Base-by-base conservation (phyloP, 495 filamentous ascomycete species). In the Tuber microsphaerosporum region DNA sequence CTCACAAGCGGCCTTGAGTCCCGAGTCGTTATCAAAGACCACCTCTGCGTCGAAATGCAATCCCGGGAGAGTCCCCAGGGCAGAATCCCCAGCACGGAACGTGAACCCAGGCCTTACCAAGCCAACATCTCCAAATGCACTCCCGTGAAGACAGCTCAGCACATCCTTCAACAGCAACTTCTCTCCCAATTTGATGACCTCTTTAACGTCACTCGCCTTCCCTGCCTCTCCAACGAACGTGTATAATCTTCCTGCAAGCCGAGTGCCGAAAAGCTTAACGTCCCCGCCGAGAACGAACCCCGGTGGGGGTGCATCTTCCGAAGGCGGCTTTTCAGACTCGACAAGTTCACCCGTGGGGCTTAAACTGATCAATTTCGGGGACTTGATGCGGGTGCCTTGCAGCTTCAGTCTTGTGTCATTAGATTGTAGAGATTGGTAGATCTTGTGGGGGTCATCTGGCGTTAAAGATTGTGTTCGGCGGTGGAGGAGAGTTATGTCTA, bases 11-110 rank as follows among this genome's bases (percentile, higher is more conserved):
- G 51, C 41, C 46, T 45, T 71, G 16, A 77, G 56, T 65, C 56
- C 56, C 2, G 56, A 34, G 9, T 42, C 61, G 46, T 71, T 68
- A 51, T 75, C 70, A 48, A 77, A 77, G 44, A 75, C 41, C 34
- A 77, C 45, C 42, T 77, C 76, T 8, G 76, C 61, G 48, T 77
- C 70, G n/a, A 77, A 77, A 70, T 77, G 70, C 69, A 77, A 69
- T 68, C 76, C 76, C 10, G 51, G 39, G 22, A 46, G 41, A 17
- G 69, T 70, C 12, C 73, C 76, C 5, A 51, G 51, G 20, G 17
- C 43, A 5, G 73, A 34, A 17, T 73, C 74, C 12, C 48, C 70
- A 26, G 71, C 70, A 26, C 75, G 43, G 26, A 72, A 77, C 69
- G 70, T 76, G 37, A 77, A 77, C 37, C 70, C 45, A 5, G 76